Conservation (phyloP, 2,329 filamentous ascomycete species). For the Fusarium sp. region DNA sequence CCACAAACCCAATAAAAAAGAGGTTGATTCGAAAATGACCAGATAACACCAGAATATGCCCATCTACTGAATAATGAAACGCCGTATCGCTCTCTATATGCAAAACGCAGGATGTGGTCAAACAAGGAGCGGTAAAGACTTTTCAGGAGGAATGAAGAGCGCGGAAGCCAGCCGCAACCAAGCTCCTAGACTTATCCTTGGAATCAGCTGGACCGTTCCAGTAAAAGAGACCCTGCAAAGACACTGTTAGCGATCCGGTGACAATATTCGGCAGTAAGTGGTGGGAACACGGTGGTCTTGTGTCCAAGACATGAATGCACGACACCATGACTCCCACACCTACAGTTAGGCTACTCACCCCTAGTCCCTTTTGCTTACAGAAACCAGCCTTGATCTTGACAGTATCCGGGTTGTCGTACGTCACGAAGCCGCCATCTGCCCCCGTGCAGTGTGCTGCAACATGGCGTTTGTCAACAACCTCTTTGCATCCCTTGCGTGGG, state of each 20-base stretch:
- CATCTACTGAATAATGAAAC: slow-evolving; percentile 36
- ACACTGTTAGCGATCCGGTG: slow-evolving; percentile 33
- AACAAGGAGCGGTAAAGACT: slow-evolving; percentile 17
- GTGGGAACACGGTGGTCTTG: slow-evolving; percentile 21
- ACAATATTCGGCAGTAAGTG: slow-evolving; percentile 7
- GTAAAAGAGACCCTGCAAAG: slow-evolving; percentile 78
- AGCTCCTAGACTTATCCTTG: slow-evolving; percentile 65
- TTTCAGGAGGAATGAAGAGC: slow-evolving; percentile 60
- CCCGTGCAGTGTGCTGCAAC: slow-evolving; percentile 79
- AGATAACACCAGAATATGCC: slow-evolving; percentile 34
- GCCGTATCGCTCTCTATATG: slow-evolving; percentile 31
- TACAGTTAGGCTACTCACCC: slow-evolving; percentile 57
- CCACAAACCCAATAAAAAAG: slow-evolving; percentile 8
- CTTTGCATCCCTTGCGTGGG: slow-evolving; percentile 70
- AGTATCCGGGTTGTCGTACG: slow-evolving; percentile 82
- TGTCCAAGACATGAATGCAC: slow-evolving; percentile 26
- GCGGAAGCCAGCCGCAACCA: slow-evolving; percentile 69
- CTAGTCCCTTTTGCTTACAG: slow-evolving; percentile 76
- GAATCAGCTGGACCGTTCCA: slow-evolving; percentile 82
- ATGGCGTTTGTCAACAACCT: slow-evolving; percentile 73
- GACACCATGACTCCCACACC: slow-evolving; percentile 14
- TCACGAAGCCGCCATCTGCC: slow-evolving; percentile 80
- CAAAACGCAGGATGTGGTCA: slow-evolving; percentile 24
- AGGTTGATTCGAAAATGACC: background rate
- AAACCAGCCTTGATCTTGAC: slow-evolving; percentile 80